Base-by-base conservation (phyloP, 306 rosid genomes). In the Benincasa hispida region DNA sequence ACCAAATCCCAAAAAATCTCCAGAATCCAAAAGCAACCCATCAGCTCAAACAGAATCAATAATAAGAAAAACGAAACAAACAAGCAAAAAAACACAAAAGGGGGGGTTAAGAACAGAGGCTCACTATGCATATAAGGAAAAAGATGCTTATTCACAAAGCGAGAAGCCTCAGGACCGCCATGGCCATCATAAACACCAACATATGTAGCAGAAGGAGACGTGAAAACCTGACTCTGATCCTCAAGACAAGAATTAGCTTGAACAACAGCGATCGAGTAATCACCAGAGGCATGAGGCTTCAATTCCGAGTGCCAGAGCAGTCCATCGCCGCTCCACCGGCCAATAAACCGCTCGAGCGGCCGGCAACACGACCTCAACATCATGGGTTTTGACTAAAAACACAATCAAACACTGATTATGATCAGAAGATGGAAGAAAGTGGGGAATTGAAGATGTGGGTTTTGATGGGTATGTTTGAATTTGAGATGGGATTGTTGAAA, bases 101-200 rank as follows among this genome's bases (percentile, higher is more conserved):
- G 28, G 5, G 28, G 5, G 27, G 35, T 6, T 21, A 11, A 2
- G 2, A 28, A 3, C 5, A n/a, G 51, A 50, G 35, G 50, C 81
- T n/a, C 84, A 94, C 99, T 86, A 22, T 88, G 92, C 48, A 94
- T 79, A 79, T 77, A 85, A 39, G 96, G 88, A 76, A 94, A 88
- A 19, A 94, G 87, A 68, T 84, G 94, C 25, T 81, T 87, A 79
- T 92, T 92, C 76, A 92, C 90, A 79, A 94, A 94, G 82, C 96
- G 79, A 61, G 99, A 90, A 85, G 99, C 99, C 85, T 94, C 92
- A 2, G 98, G 96, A 0, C 99, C 99, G 42, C 99, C 99, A 41
- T 94, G 99, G 61, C 99, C 99, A 73, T 94, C 99, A 28, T 86
- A 94, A 24, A 94, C 96, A 19, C 99, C 99, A 57, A 94, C 84